These are phyloP conservation scores for Russula ochroleuca DNA, from an alignment of 768 basidiomycete genomes.

Conservation along the genomic window DNA sequence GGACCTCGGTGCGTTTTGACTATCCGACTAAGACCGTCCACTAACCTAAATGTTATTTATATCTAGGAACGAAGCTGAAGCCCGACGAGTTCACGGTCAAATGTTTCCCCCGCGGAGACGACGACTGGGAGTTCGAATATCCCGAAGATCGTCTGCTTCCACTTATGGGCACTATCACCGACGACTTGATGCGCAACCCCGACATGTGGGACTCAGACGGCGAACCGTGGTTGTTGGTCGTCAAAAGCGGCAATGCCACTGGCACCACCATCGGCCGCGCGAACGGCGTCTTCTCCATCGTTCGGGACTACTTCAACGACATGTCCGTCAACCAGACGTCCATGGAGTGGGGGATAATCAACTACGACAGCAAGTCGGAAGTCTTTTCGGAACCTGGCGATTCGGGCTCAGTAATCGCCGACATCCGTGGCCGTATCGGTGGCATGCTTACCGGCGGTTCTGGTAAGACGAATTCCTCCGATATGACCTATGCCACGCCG, in stretches of 20 bases:
- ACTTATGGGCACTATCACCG: conserved; percentile 34
- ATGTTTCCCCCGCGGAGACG: conserved; percentile 28
- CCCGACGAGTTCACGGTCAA: conserved; percentile 30
- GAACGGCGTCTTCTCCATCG: conserved; percentile 35
- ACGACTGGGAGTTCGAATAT: conserved; percentile 32
- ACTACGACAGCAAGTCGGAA: conserved; percentile 32
- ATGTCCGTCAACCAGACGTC: conserved; percentile 27
- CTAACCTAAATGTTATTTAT: conserved; percentile 27
- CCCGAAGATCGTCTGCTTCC: conserved; percentile 35
- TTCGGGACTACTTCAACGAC: conserved; percentile 34
- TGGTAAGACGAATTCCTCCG: conserved; percentile 29
- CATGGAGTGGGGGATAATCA: conserved; percentile 34
- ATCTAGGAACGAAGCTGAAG: conserved; percentile 28
- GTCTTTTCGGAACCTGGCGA: conserved; percentile 38
- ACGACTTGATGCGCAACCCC: conserved; percentile 34
- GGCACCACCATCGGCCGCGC: conserved; percentile 38
- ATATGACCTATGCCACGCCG: conserved; percentile 40
- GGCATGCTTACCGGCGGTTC: conserved; percentile 38
- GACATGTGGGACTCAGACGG: conserved; percentile 32
- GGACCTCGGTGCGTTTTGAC: conserved; percentile 36
- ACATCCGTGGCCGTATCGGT: conserved; percentile 34
- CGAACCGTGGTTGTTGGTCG: conserved; percentile 35
- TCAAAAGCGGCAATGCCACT: conserved; percentile 38
- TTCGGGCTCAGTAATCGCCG: conserved; percentile 38
- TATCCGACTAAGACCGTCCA: conserved; percentile 30